phyloP scores from a whole-genome alignment of 148 eudicot species.

The Amaranthus cruentus region DNA sequence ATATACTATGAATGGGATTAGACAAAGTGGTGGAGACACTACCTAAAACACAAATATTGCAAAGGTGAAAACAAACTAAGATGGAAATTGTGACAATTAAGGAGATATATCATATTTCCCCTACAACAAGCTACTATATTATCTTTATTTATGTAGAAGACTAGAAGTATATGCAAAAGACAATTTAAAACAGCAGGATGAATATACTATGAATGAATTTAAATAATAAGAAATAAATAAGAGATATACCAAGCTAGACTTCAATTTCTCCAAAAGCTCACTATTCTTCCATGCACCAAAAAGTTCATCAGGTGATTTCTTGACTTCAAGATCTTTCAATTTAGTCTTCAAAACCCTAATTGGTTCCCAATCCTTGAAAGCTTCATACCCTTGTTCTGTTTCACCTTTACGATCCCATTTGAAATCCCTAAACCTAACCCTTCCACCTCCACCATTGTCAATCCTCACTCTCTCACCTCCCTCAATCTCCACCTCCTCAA shows the following conservation, averaged over 20 bases:
- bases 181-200: too few relatives aligned
- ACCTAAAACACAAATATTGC: too few relatives aligned
- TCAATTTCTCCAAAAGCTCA: conserved; percentile 71
- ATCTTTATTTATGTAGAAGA: too few relatives aligned
- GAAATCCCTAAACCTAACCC: conserved; percentile 43
- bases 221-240: neutral
- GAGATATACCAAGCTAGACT: conserved; percentile 67
- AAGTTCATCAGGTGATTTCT: conserved; percentile 62
- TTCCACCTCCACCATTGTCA: conserved; percentile 28
- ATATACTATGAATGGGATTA: too few relatives aligned
- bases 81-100: too few relatives aligned
- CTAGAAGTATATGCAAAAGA: too few relatives aligned
- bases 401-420: conserved; percentile 37
- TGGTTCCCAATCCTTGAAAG: conserved; percentile 77
- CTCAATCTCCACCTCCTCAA: conserved; percentile 46
- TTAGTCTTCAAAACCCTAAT: conserved; percentile 54
- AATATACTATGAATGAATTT: neutral
- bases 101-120: too few relatives aligned
- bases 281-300: conserved; percentile 60
- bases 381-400: conserved; percentile 32
- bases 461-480: conserved; percentile 31
- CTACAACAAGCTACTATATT: too few relatives aligned
- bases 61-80: too few relatives aligned
- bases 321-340: conserved; percentile 63
- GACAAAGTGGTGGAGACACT: too few relatives aligned